These are phyloP conservation scores for Botrytis cinerea DNA, from an alignment of 2,329 filamentous ascomycete species.

Conservation along the genomic window DNA sequence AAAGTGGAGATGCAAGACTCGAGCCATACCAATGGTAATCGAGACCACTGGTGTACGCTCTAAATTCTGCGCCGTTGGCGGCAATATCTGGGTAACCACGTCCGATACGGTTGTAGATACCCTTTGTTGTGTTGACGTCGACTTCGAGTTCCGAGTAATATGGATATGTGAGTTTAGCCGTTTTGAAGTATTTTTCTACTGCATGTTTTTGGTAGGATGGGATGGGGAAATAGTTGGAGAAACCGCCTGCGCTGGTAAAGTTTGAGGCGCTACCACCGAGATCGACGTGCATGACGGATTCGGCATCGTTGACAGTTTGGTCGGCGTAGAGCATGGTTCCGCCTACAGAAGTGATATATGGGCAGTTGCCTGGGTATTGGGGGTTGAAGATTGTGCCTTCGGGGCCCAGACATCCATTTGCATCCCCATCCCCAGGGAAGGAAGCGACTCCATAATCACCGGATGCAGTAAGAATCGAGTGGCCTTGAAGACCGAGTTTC, in stretches of 20 bases:
- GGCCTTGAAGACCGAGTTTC: constrained; percentile 67
- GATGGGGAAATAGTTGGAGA: constrained; percentile 53
- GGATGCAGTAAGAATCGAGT: constrained; percentile 63
- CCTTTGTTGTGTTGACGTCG: constrained; percentile 48
- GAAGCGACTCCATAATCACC: constrained; percentile 59
- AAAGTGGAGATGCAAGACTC: constrained; percentile 31
- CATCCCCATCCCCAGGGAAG: constrained; percentile 61
- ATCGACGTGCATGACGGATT: constrained; percentile 34
- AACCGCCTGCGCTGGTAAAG: constrained; percentile 50
- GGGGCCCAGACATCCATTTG: constrained; percentile 48
- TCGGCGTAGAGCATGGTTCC: constrained; percentile 54
- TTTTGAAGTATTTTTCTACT: constrained; percentile 48
- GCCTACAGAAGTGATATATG: constrained; percentile 68
- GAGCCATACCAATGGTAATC: constrained; percentile 30
- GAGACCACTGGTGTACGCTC: constrained; percentile 23
- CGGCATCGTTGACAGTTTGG: constrained; percentile 44
- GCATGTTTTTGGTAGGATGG: constrained; percentile 51
- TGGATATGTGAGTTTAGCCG: constrained; percentile 29
- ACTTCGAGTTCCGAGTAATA: constrained; percentile 36
- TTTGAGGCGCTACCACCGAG: constrained; percentile 43
- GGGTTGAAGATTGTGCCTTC: constrained; percentile 34
- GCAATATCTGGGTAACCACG: constrained; percentile 57
- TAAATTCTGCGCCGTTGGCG: constrained; percentile 49
- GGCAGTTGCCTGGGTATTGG: constrained; percentile 66
- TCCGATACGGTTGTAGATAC: constrained; percentile 50